Evolutionary conservation across 1,284 basidiomycete genomes (phyloP).

Genomic region (Lentinula novae-zelandiae): DNA sequence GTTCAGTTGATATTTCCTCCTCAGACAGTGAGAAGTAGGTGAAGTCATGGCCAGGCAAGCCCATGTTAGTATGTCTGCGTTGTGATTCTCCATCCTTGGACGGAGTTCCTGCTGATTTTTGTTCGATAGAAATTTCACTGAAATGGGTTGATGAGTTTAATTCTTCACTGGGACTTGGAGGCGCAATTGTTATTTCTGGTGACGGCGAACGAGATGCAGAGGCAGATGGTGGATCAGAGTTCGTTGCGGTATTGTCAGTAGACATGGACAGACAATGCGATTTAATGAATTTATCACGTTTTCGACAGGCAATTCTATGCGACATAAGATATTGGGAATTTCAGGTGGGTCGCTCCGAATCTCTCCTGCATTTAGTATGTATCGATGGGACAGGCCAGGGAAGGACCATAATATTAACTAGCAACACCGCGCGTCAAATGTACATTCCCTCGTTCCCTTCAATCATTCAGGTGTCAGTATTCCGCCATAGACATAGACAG

Average conservation of each 20-base stretch:
- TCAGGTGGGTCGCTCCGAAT: no score
- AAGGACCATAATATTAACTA: no score
- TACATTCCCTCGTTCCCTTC: no score
- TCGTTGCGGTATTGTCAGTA: neutral
- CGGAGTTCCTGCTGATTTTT: neutral
- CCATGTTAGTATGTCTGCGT: constrained; percentile 4
- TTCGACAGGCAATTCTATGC: no score
- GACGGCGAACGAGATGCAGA: neutral
- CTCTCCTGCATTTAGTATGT: no score
- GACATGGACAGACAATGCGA: neutral
- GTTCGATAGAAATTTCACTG: neutral
- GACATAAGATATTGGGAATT: no score
- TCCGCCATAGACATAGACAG: no score
- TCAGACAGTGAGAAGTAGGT: constrained; percentile 1
- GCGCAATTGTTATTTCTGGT: neutral
- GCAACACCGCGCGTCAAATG: no score
- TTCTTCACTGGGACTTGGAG: neutral
- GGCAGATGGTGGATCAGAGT: neutral
- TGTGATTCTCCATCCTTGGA: neutral
- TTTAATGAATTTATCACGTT: neutral
- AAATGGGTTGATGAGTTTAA: neutral
- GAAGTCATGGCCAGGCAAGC: neutral
- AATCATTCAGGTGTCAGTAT: no score
- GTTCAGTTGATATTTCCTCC: neutral
- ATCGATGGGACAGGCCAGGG: no score